Evolutionary conservation across 2,329 filamentous ascomycete genomes (phyloP), one percentile per base, ranked within the genome.

Genomic region (Dothiorella sarmentorum): DNA sequence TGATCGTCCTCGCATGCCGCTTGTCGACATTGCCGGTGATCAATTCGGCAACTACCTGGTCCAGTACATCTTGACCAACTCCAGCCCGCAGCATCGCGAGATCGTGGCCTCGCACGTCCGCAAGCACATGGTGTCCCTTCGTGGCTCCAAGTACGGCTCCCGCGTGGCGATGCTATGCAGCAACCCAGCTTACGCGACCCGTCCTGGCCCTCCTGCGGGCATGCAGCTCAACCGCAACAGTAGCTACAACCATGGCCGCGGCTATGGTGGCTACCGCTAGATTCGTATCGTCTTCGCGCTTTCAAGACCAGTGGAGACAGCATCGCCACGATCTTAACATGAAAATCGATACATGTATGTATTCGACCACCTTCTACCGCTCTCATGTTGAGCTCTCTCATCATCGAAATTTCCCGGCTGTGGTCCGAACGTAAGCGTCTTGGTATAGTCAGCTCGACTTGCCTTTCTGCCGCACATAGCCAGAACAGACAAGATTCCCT

Each of bases 41-140:
- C 95, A 99, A 74, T 99, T 97, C 70, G 94, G 94, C 67, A 99
- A 99, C 77, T 99, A 99, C 70, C 83, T 99, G 63, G 90, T 99
- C 63, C 94, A 99, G 75, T 96, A 95, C 84, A 94, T 99, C 69
- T 81, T 99, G 69, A 92, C 91, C 66, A 90, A 97, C 71, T 88
- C 91, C 61, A 85, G 87, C 60, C 80, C 88, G 57, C 91, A 95
- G 72, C 94, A 97, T 72, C 90, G 91, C 60, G 95, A 99, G 71
- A 80, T 96, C 64, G 94, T 99, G 64, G 91, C 92, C 47, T 87
- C 86, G 59, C 94, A 99, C 71, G 96, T 99, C 67, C 89, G 91
- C 67, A 97, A 97, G 83, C 94, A 99, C 75, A 99, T 99, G 94
- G 94, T 99, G 7, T 99, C 94, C 59, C 88, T 99, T 49, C 90